A percentile compares a stretch with the other conserved stretches of the same genome.
Evolutionary conservation across 2,329 filamentous ascomycete species (phyloP).

Genomic region (Scedosporium aurantiacum): DNA sequence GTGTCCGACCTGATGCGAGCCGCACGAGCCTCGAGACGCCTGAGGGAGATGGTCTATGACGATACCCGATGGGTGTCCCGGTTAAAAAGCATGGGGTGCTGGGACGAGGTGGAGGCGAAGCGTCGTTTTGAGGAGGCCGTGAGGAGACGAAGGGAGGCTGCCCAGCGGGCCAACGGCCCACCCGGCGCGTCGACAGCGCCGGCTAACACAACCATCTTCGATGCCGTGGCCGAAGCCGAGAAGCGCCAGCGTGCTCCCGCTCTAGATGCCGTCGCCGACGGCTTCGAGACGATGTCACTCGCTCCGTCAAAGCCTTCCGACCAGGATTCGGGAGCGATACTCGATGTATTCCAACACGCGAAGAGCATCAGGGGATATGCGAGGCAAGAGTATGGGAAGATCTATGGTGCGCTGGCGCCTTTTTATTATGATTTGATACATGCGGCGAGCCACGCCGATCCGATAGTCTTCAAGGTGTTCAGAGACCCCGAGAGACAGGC

Average conservation of each 20-base stretch:
- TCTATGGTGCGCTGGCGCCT: conserved; percentile 79
- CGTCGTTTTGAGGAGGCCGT: conserved; percentile 66
- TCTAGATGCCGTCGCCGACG: conserved; percentile 33
- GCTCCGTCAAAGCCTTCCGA: conserved; percentile 15
- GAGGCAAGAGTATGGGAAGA: conserved; percentile 78
- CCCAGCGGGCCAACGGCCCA: conserved; percentile 17
- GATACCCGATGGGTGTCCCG: conserved; percentile 89
- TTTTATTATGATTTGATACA: conserved; percentile 76
- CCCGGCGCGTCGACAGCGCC: conserved; percentile 14
- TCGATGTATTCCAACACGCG: conserved; percentile 59
- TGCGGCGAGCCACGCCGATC: conserved; percentile 65
- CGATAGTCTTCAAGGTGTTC: conserved; percentile 76
- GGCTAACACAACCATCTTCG: conserved; percentile 52
- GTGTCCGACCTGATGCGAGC: conserved; percentile 76
- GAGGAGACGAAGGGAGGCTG: conserved; percentile 47
- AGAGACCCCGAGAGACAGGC: conserved; percentile 84
- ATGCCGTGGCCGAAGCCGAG: conserved; percentile 54
- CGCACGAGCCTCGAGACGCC: conserved; percentile 70
- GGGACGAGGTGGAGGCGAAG: conserved; percentile 82
- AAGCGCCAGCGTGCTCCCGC: conserved; percentile 18
- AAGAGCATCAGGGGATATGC: conserved; percentile 76
- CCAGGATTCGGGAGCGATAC: conserved; percentile 40
- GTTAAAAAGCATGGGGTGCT: conserved; percentile 76
- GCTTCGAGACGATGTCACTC: conserved; percentile 68
- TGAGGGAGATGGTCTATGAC: conserved; percentile 98